A percentile compares a stretch with the other conserved stretches of the same genome.
Conservation (phyloP, 169 alveolate species). For the Ichthyophthirius multifiliis region DNA sequence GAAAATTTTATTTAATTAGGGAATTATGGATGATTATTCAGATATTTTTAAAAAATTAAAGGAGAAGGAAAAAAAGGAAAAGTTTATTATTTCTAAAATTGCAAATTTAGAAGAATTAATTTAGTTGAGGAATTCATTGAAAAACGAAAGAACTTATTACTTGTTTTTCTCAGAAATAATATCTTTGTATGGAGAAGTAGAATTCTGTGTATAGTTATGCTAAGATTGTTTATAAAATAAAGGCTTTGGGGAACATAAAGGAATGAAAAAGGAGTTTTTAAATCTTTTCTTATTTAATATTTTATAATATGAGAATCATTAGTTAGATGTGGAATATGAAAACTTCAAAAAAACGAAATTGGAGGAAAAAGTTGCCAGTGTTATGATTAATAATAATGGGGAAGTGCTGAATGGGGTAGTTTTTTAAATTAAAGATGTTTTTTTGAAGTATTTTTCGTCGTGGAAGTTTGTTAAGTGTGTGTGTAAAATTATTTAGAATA, state of each 20-base stretch:
- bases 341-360: neutral
- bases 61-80: neutral
- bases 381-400: too few relatives aligned
- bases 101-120: neutral
- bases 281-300: neutral
- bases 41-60: neutral
- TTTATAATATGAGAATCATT: neutral
- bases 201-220: neutral
- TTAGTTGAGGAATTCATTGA: neutral
- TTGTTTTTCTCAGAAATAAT: neutral
- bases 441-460: too few relatives aligned
- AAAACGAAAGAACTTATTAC: neutral
- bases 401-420: too few relatives aligned
- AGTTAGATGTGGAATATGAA: neutral
- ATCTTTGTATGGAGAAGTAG: neutral
- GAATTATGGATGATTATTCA: too few relatives aligned
- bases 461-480: too few relatives aligned
- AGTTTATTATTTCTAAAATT: neutral
- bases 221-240: neutral
- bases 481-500: too few relatives aligned
- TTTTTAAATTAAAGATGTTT: too few relatives aligned
- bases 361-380: too few relatives aligned
- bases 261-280: neutral
- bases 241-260: neutral
- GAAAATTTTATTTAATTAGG: too few relatives aligned